These are phyloP conservation scores for Geranium brycei DNA, from an alignment of 345 rosid species.

Conservation along the genomic window DNA sequence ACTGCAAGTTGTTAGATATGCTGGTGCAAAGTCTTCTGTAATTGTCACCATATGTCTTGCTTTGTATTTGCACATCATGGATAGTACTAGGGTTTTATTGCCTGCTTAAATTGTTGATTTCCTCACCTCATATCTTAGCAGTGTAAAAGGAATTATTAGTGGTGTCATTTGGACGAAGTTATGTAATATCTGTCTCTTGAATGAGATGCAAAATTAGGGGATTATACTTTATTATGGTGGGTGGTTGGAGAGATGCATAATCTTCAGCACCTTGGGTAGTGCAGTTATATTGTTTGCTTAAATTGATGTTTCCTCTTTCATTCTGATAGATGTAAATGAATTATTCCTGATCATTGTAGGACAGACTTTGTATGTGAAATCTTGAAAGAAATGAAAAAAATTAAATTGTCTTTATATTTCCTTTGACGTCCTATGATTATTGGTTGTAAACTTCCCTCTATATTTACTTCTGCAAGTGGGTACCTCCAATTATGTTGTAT, in stretches of 20 bases:
- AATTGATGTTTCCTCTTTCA: not conserved
- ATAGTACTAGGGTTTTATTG: constrained; percentile 29
- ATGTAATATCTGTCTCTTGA: constrained; percentile 2
- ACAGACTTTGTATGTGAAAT: no score
- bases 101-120: constrained; percentile 25
- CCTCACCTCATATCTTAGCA: not conserved
- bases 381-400: no score
- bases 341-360: no score
- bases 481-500: not conserved
- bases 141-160: not conserved
- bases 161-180: constrained; percentile 5
- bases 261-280: not conserved
- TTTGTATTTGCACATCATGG: constrained; percentile 55
- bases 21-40: constrained; percentile 60
- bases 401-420: no score
- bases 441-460: not conserved
- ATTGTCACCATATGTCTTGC: constrained; percentile 69
- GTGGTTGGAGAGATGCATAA: no score
- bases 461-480: not conserved
- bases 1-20: constrained; percentile 45
- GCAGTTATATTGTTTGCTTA: not conserved
- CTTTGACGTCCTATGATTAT: not conserved
- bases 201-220: constrained; percentile 5
- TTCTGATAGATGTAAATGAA: not conserved
- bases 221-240: no score